Base-by-base conservation (phyloP, 345 rosid species). In the Gossypium rotundifolium region DNA sequence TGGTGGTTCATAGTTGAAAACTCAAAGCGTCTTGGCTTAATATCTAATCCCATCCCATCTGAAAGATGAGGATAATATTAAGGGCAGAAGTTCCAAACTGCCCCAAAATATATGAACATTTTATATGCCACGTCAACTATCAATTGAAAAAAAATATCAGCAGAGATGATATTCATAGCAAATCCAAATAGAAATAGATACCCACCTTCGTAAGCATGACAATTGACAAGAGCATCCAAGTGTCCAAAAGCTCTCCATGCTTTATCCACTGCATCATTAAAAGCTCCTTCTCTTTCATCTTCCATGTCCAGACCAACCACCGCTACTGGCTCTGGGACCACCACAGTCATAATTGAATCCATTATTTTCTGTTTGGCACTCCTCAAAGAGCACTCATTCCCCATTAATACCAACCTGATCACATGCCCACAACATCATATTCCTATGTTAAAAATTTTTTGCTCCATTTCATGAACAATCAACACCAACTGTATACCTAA, bases 321-420 rank as follows among this genome's bases (percentile, higher is more conserved):
- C 68, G 38, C 38, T 33, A 33, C 6, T 4, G 38, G 38, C 38
- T 89, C 94, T 49, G 86, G 85, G 0, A 87, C 78, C 49, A 70
- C 65, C 55, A 58, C 71, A 44, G 75, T 85, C 2, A 80, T 75
- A 38, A 80, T 29, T 18, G 83, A 79, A 44, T 79, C 84, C 52
- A n/a, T 62, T 29, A 89, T 86, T 67, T 81, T 78, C 73, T 91
- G 88, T 1, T 73, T 77, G 9, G 76, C 74, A 52, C 70, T 80
- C 79, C 80, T 81, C 66, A 95, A 81, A 54, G 76, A 76, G 58
- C 17, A 74, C 82, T 87, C 93, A 2, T 93, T 71, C 72, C 99
- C 98, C 92, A 95, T 82, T 85, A 91, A 73, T 63, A 89, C 98
- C 91, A 95, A 69, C 87, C 99, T 92, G 67, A 65, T 51, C 20